These are phyloP conservation scores for Psidium guajava DNA, from an alignment of 345 rosid genomes.

Conservation along the genomic window DNA sequence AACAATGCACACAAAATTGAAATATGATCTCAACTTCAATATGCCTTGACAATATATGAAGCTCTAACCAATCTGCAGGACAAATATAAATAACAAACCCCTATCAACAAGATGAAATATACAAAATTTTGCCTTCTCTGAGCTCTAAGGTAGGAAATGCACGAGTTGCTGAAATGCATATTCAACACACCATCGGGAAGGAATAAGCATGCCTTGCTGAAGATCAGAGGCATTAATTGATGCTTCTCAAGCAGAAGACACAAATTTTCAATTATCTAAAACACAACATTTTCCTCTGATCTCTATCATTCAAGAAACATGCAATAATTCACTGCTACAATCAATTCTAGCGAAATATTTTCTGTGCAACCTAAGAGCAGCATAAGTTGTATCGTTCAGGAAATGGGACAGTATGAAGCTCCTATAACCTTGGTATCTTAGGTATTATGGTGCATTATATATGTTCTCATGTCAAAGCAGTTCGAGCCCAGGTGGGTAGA, in stretches of 20 bases:
- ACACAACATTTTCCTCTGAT: neutral
- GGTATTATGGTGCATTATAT: neutral
- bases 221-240: neutral
- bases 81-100: neutral
- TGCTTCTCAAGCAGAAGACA: neutral
- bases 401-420: neutral
- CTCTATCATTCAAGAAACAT: neutral
- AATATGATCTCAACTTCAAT: neutral
- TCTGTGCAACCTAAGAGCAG: neutral
- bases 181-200: neutral
- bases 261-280: neutral
- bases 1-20: neutral
- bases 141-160: neutral
- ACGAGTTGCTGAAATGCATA: neutral
- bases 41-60: neutral
- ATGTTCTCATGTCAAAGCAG: neutral
- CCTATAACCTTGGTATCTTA: neutral
- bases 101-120: neutral
- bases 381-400: neutral
- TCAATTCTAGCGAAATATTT: neutral
- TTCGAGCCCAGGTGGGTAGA: neutral
- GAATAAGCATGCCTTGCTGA: neutral
- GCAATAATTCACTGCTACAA: neutral
- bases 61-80: neutral
- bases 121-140: neutral